These are phyloP conservation scores for Aspergillus arachidicola DNA, from an alignment of 2,329 filamentous ascomycete genomes.

Conservation along the genomic window DNA sequence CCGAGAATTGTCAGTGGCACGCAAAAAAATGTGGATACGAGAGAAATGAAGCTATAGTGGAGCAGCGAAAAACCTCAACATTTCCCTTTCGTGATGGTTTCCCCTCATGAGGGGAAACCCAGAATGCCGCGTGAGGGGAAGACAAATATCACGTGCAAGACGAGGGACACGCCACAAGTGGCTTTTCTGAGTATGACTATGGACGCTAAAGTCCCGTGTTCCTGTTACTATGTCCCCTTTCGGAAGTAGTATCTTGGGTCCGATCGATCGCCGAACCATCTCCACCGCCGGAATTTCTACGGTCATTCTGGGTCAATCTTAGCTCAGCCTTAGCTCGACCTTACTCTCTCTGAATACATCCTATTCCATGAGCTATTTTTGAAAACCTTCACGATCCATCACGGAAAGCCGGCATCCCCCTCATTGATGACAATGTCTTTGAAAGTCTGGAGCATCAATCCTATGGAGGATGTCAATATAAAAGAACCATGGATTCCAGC, in stretches of 20 bases:
- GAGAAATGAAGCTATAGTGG: slow-evolving; percentile 4
- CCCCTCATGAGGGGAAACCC: slow-evolving; percentile 10
- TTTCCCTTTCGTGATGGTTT: slow-evolving; percentile 3
- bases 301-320: background rate
- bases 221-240: background rate
- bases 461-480: background rate
- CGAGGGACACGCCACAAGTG: background rate
- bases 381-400: background rate
- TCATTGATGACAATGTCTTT: background rate
- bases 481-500: background rate
- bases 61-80: background rate
- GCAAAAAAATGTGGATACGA: background rate
- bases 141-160: background rate
- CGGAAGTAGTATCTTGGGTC: background rate
- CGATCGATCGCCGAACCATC: slow-evolving; percentile 3
- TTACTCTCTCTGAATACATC: background rate
- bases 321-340: background rate
- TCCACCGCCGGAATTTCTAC: background rate
- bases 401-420: slow-evolving; percentile 1
- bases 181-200: background rate
- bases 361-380: background rate
- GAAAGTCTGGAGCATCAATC: background rate
- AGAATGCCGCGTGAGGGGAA: background rate
- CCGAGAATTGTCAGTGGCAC: background rate
- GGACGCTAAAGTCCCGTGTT: background rate